These are phyloP conservation scores for Filobasidium floriforme DNA, from an alignment of 768 basidiomycete species.

Conservation along the genomic window DNA sequence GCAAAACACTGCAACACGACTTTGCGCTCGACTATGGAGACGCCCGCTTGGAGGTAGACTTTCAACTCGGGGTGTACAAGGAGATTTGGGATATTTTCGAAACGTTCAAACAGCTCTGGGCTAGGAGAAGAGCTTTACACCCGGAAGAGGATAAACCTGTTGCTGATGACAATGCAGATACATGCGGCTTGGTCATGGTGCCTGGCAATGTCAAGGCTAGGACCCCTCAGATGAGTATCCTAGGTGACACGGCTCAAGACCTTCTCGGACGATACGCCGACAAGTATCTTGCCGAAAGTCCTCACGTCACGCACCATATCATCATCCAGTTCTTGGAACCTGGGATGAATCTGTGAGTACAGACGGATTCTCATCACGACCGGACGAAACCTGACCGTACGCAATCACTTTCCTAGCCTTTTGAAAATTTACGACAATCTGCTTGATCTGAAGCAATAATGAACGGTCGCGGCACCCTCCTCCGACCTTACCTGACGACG, in stretches of 20 bases:
- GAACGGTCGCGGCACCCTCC: no score
- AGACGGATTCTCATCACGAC: neutral
- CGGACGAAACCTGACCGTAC: no score
- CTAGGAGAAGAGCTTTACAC: neutral
- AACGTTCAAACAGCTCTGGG: constrained; percentile 7
- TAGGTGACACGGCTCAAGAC: constrained; percentile 34
- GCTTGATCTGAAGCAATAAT: neutral
- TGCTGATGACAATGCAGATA: constrained; percentile 12
- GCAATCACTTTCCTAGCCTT: no score
- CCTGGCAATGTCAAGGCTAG: constrained; percentile 11
- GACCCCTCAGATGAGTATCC: constrained; percentile 25
- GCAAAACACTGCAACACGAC: constrained; percentile 13
- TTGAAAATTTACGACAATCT: constrained; percentile 20
- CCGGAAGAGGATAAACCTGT: neutral
- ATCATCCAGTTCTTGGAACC: constrained; percentile 36
- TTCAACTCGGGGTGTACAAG: constrained; percentile 19
- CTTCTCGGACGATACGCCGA: constrained; percentile 28
- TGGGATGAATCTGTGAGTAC: constrained; percentile 43
- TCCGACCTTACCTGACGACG: neutral
- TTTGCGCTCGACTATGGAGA: constrained; percentile 19
- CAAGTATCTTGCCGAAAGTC: constrained; percentile 26
- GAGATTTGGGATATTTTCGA: constrained; percentile 18
- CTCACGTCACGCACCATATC: constrained; percentile 36
- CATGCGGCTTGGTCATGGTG: constrained; percentile 10
- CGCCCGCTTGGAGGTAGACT: constrained; percentile 18